Conservation (phyloP, 257 asterid genomes). For the Thymus quinquecostatus region DNA sequence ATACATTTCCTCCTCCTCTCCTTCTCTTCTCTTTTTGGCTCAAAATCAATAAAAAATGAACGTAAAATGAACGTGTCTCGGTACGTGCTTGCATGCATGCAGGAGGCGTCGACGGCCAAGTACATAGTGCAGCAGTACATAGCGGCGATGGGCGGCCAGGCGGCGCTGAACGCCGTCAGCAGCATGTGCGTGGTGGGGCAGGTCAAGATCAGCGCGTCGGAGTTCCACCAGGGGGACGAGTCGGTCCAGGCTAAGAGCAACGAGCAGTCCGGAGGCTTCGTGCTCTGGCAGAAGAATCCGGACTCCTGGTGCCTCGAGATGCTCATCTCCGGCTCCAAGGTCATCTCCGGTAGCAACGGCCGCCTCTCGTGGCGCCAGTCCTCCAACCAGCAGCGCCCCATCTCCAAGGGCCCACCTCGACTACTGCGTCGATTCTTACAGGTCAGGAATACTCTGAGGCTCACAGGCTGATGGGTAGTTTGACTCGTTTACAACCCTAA, state of each 20-base stretch:
- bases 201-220: conserved; percentile 73
- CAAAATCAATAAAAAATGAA: too few species aligned
- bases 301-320: conserved; percentile 80
- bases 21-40: too few species aligned
- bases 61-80: too few species aligned
- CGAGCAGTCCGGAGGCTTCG: conserved; percentile 83
- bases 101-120: conserved; percentile 97
- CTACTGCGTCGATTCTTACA: conserved; percentile 78
- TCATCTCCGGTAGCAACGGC: conserved; percentile 91
- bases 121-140: conserved; percentile 84
- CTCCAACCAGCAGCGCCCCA: conserved; percentile 83
- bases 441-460: conserved; percentile 34
- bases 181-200: conserved; percentile 91
- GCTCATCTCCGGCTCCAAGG: conserved; percentile 80
- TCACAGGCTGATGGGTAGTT: too few species aligned
- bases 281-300: conserved; percentile 92
- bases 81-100: background rate
- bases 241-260: conserved; percentile 64
- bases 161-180: conserved; percentile 61
- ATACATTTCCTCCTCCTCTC: too few species aligned
- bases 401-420: conserved; percentile 73
- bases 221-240: conserved; percentile 85
- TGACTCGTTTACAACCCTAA: background rate
- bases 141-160: conserved; percentile 90
- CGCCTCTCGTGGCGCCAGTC: conserved; percentile 80